phyloP scores from a whole-genome alignment of 2,329 filamentous ascomycete species.

The Diaporthe sp. region DNA sequence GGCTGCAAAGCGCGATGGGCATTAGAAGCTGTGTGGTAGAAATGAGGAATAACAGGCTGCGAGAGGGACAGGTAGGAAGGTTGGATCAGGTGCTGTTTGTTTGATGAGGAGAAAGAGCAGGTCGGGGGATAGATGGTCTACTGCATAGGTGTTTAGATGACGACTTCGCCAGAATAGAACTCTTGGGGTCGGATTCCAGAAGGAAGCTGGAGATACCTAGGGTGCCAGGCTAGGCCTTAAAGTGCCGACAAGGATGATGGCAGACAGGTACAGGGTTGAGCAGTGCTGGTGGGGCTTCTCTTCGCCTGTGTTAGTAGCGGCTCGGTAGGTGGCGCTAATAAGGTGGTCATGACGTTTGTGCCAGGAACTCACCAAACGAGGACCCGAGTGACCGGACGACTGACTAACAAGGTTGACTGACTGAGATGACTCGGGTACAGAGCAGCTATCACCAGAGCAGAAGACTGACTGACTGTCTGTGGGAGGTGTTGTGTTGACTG shows the following conservation, averaged over 20 bases:
- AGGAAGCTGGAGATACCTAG: slow-evolving; percentile 9
- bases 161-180: not conserved
- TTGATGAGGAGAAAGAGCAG: not conserved
- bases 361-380: not conserved
- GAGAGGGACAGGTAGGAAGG: not conserved
- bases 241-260: slow-evolving; percentile 13
- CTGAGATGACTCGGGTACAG: not conserved
- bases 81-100: not conserved
- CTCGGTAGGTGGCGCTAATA: not conserved
- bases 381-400: not conserved
- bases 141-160: not conserved
- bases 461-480: not conserved
- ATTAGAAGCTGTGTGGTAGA: slow-evolving; percentile 2
- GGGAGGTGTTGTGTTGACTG: too few relatives aligned
- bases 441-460: not conserved
- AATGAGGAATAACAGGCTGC: not conserved
- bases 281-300: slow-evolving; percentile 12
- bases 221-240: not conserved
- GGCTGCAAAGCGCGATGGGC: not conserved
- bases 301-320: not conserved
- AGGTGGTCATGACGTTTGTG: not conserved
- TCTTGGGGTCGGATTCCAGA: slow-evolving; percentile 2
- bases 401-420: not conserved
- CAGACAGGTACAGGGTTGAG: slow-evolving; percentile 10
- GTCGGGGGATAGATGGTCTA: not conserved